These are phyloP conservation scores for Santalum album DNA, from an alignment of 164 flowering plant genomes.

Conservation along the genomic window DNA sequence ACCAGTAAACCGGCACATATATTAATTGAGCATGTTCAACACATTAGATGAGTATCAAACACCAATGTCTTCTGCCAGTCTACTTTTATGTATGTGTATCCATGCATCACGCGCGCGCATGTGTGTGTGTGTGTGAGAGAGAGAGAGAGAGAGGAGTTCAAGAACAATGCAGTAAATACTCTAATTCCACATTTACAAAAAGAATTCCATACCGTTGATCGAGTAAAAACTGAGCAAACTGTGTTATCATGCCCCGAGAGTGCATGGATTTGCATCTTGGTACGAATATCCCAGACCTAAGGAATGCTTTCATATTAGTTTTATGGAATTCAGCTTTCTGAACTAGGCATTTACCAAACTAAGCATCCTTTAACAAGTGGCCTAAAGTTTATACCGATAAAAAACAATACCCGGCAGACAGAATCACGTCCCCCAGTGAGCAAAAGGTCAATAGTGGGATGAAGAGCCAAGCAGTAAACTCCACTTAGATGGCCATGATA, in stretches of 20 bases:
- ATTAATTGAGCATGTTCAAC: too few species aligned
- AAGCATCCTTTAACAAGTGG: not conserved
- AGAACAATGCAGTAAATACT: too few species aligned
- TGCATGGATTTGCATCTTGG: slow-evolving; percentile 82
- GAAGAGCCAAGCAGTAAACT: slow-evolving; percentile 94
- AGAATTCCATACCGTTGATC: slow-evolving; percentile 68
- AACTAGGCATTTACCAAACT: not conserved
- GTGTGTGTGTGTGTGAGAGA: too few species aligned
- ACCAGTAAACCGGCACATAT: too few species aligned
- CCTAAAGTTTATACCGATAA: not conserved
- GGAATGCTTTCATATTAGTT: slow-evolving; percentile 6
- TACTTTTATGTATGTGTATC: too few species aligned
- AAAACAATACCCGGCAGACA: slow-evolving; percentile 80
- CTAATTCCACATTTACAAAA: not conserved
- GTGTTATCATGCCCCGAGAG: slow-evolving; percentile 96
- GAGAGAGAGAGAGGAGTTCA: too few species aligned
- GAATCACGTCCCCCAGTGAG: slow-evolving; percentile 99
- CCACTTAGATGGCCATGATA: slow-evolving; percentile 99
- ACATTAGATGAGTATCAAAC: too few species aligned
- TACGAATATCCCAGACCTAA: slow-evolving; percentile 98
- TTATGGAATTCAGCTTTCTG: not conserved
- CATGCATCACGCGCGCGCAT: too few species aligned
- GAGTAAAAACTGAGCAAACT: slow-evolving; percentile 94
- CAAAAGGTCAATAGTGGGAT: slow-evolving; percentile 88
- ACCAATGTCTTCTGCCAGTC: too few species aligned